Evolutionary conservation across 1,284 basidiomycete species (phyloP).

Genomic region (Takashimella koratensis): DNA sequence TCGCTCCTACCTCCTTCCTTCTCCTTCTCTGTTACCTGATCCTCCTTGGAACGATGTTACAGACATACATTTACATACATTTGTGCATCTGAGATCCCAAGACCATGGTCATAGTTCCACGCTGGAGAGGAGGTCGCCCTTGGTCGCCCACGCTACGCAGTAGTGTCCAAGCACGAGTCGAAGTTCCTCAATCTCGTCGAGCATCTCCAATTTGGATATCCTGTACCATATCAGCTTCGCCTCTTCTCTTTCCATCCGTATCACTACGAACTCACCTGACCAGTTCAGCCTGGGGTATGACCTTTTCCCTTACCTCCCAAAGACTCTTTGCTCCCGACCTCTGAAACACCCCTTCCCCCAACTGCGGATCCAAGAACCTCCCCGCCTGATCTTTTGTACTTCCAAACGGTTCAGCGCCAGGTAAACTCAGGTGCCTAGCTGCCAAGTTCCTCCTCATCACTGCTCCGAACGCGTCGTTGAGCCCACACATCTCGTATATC

Average conservation of each 20-base stretch:
- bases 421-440: constrained; percentile 70
- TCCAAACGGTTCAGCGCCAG: constrained; percentile 64
- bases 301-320: constrained; percentile 61
- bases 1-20: neutral
- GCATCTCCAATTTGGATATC: constrained; percentile 70
- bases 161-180: constrained; percentile 83
- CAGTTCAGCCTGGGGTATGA: constrained; percentile 58
- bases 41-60: neutral
- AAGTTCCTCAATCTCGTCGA: constrained; percentile 90
- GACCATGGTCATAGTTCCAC: neutral
- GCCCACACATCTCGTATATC: constrained; percentile 86
- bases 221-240: constrained; percentile 48
- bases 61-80: neutral
- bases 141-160: constrained; percentile 70
- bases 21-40: neutral
- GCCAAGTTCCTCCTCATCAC: constrained; percentile 84
- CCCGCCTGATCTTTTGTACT: constrained; percentile 58
- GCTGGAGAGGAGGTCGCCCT: constrained; percentile 16
- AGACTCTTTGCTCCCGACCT: constrained; percentile 60
- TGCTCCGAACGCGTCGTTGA: constrained; percentile 73
- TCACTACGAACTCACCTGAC: constrained; percentile 62
- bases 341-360: constrained; percentile 53
- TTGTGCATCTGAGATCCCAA: neutral
- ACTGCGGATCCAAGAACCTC: constrained; percentile 55
- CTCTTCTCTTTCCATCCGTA: neutral